Conservation (phyloP, 441 rosid genomes). For the Brassica balearica region DNA sequence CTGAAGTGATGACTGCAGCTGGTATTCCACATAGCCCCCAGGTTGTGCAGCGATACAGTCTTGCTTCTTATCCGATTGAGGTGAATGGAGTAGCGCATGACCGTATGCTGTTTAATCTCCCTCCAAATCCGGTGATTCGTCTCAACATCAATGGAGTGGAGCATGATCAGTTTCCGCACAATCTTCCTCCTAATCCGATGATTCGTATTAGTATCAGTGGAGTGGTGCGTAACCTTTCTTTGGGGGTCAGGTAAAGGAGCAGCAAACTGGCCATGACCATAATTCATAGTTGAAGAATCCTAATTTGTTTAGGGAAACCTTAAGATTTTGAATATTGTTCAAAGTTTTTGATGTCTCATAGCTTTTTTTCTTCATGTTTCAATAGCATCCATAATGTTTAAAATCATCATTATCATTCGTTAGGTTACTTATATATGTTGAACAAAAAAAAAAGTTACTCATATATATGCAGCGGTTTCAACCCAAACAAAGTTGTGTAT, state of each 20-base stretch:
- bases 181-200: not conserved
- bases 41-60: not conserved
- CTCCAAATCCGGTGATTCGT: not conserved
- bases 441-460: too few relatives aligned
- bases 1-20: not conserved
- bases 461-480: not conserved
- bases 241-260: not conserved
- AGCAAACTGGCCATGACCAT: not conserved
- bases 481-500: not conserved
- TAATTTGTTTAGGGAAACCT: not conserved
- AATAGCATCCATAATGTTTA: not conserved
- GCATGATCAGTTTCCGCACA: not conserved
- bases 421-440: not conserved
- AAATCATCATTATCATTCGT: not conserved
- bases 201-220: not conserved
- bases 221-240: not conserved
- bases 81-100: not conserved
- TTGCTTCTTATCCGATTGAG: not conserved
- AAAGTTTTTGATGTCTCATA: slow-evolving; percentile 4
- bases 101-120: not conserved
- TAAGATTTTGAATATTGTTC: slow-evolving; percentile 1
- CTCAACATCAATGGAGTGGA: not conserved
- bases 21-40: not conserved
- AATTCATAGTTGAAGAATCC: not conserved
- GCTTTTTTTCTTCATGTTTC: not conserved